phyloP scores from a whole-genome alignment of 441 rosid genomes.

The Eruca vesicaria region DNA sequence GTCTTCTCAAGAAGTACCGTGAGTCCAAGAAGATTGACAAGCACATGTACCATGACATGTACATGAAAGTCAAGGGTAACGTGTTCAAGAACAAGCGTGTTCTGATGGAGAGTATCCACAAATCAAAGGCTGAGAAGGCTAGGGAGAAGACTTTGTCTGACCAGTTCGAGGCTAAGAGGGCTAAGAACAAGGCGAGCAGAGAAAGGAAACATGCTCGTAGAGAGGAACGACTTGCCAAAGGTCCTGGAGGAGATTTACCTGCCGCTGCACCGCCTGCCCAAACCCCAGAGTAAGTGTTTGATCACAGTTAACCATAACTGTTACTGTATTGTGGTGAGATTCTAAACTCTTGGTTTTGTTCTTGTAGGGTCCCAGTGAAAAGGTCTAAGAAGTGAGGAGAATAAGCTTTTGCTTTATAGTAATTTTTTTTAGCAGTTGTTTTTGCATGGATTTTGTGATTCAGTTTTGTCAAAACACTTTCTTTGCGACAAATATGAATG shows the following conservation, averaged over 20 bases:
- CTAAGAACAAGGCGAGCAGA: constrained; percentile 45
- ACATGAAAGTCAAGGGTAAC: too few species aligned
- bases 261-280: constrained; percentile 41
- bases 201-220: constrained; percentile 58
- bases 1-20: constrained; percentile 58
- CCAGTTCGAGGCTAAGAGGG: constrained; percentile 52
- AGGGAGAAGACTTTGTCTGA: constrained; percentile 50
- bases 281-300: constrained; percentile 49
- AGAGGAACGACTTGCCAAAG: constrained; percentile 52
- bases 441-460: constrained; percentile 16
- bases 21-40: too few species aligned
- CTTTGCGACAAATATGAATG: neutral
- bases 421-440: neutral
- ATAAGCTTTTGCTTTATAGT: neutral
- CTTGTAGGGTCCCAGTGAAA: constrained; percentile 45
- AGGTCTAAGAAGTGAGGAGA: constrained; percentile 54
- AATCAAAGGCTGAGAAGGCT: constrained; percentile 48
- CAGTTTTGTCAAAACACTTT: constrained; percentile 18
- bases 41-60: too few species aligned
- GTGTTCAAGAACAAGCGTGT: constrained; percentile 69
- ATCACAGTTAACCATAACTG: neutral
- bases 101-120: constrained; percentile 49
- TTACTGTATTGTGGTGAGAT: neutral
- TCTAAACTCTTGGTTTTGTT: neutral
- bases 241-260: neutral